Base-by-base conservation (phyloP, 106 monocot genomes). In the Chionographis japonica region DNA sequence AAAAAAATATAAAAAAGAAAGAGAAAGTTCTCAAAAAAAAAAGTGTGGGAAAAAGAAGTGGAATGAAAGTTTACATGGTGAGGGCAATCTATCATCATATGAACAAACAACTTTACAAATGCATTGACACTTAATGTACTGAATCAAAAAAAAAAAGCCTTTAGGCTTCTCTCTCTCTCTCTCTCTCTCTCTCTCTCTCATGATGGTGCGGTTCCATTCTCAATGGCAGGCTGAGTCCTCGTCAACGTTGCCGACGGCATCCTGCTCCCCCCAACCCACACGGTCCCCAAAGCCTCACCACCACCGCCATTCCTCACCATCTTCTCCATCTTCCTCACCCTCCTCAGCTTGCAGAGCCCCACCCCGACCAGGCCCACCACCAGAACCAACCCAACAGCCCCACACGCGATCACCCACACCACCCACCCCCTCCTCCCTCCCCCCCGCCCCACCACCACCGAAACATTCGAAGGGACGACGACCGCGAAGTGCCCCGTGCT, bases 211-310 rank as follows among this genome's bases (percentile, higher is more conserved):
- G 38, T 66, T 8, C 63, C 69, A 54, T 63, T 64, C 67, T 77
- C 83, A 57, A 83, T 59, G 0, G 55, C 49, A 9, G 87, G 77
- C n/a, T 18, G 49, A 35, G 87, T 87, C 54, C 87, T 79, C 18
- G 65, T 14, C 68, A 66, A 55, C 4, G 65, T 13, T n/a, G 87
- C 87, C 37, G 69, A 67, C 12, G 82, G 83, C 77, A 87, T 76
- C 60, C 58, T 79, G 58, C 79, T 77, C 14, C 74, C 67, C 6
- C 72, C 62, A 18, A 79, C 62, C 79, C 73, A 69, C 12, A 70
- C 46, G 0, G 20, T 74, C 42, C 64, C 66, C 73, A 83, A 64
- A 12, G 56, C 67, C 79, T 76, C 86, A 0, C 65, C 79, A 10
- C 70, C 82, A 41, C 73, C 86, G 0, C 64, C 67, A 9, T 19